Conservation (phyloP, 768 basidiomycete species). For the Termitomyces sp. region DNA sequence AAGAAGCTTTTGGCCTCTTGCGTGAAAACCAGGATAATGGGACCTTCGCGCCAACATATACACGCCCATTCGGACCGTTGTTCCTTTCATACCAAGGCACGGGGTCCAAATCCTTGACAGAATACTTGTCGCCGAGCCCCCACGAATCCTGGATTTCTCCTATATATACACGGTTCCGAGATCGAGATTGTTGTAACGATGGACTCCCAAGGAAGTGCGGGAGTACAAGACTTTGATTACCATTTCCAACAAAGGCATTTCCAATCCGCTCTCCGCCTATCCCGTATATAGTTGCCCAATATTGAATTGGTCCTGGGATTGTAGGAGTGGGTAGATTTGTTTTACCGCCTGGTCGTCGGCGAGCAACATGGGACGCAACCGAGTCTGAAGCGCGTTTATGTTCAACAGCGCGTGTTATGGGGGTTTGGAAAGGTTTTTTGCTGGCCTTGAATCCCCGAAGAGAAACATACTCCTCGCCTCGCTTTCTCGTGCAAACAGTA, state of each 20-base stretch:
- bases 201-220: slow-evolving; percentile 1
- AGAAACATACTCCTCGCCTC: slow-evolving; percentile 41
- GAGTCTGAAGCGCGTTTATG: neutral
- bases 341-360: slow-evolving; percentile 3
- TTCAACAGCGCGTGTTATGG: neutral
- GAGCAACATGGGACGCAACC: neutral
- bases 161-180: slow-evolving; percentile 19
- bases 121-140: slow-evolving; percentile 14
- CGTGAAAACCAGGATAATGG: neutral
- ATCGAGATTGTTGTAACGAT: neutral
- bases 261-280: slow-evolving; percentile 22
- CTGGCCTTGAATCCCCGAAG: neutral
- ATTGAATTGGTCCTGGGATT: slow-evolving; percentile 14
- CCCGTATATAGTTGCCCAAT: slow-evolving; percentile 26
- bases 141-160: slow-evolving; percentile 26
- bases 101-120: slow-evolving; percentile 10
- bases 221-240: slow-evolving; percentile 16
- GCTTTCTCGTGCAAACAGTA: slow-evolving; percentile 33
- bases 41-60: slow-evolving; percentile 13
- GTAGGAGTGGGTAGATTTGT: slow-evolving; percentile 6
- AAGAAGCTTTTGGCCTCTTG: neutral
- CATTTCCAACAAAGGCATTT: slow-evolving; percentile 18
- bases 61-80: slow-evolving; percentile 6
- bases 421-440: neutral
- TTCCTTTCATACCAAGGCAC: slow-evolving; percentile 6